phyloP scores from a whole-genome alignment of 2,329 filamentous ascomycete genomes.

The Bipolaris victoriae region DNA sequence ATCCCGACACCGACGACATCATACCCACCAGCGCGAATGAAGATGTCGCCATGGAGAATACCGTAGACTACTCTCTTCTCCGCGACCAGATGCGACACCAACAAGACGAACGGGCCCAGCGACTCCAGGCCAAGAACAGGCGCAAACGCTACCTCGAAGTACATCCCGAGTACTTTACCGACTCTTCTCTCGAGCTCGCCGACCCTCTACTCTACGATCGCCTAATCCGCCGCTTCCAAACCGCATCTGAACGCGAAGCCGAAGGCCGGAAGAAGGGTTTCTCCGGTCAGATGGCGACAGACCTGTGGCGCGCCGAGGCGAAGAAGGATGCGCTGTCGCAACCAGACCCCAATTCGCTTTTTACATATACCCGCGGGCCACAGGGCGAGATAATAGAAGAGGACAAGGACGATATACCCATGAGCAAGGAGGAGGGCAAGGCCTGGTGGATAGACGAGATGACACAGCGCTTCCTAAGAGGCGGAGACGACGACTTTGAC shows the following conservation, averaged over 20 bases:
- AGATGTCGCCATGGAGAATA: conserved; percentile 23
- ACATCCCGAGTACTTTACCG: conserved; percentile 73
- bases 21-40: conserved; percentile 7
- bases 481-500: conserved; percentile 79
- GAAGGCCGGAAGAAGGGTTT: conserved; percentile 79
- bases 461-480: conserved; percentile 74
- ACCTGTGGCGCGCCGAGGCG: conserved; percentile 76
- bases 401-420: conserved; percentile 62
- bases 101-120: conserved; percentile 28
- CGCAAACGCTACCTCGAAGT: conserved; percentile 76
- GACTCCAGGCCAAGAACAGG: conserved; percentile 72
- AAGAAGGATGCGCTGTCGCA: conserved; percentile 69
- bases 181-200: conserved; percentile 65
- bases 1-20: conserved; percentile 7
- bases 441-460: conserved; percentile 75
- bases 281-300: conserved; percentile 77
- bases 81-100: conserved; percentile 19
- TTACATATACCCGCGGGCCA: conserved; percentile 58
- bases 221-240: conserved; percentile 78
- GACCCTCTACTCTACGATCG: conserved; percentile 83
- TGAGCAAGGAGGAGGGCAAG: conserved; percentile 69
- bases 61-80: conserved; percentile 22
- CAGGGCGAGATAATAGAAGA: conserved; percentile 64
- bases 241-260: conserved; percentile 71
- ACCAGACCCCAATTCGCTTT: conserved; percentile 58